Base-by-base conservation (phyloP, 2,329 filamentous ascomycete genomes). In the Samsoniella hepiali region DNA sequence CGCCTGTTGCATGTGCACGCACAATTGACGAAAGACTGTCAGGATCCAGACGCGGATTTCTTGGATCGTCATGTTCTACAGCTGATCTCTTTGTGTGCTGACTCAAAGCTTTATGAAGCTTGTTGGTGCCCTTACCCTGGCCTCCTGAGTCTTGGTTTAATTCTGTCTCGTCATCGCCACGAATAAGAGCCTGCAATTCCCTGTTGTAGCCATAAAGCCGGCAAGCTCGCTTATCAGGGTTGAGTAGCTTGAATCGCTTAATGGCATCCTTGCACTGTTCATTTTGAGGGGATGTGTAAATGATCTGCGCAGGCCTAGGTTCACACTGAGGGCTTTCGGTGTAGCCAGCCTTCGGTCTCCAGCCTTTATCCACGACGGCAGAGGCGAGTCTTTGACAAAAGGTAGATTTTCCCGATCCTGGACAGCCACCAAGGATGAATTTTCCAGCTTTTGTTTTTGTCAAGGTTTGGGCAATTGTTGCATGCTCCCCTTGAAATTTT, bases 271-370 rank as follows among this genome's bases (percentile, higher is more conserved):
- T 42, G 8, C 54, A 56, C 10, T 56, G 54, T 27, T 56, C 54
- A 38, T 56, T 56, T 22, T 56, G 54, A 15, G 54, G 54, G 5
- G 54, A 56, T 13, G 54, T 44, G 54, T 56, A 56, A 6, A 56
- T 56, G 5, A 56, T 10, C 10, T 40, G 32, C 17, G 22, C 51
- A 2, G 8, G 32, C 3, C 9, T 32, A 31, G 11, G 38, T 31
- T 2, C 3, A 27, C 5, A 31, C 9, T 15, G 7, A 27, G 47
- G 11, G 13, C 54, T 15, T 36, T n/a, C n/a, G 9, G 36, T 6
- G n/a, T 56, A 22, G 6, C 22, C 54, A 38, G 51, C 51, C 1
- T 13, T 1, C n/a, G 51, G 22, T 17, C 40, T 11, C 36, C 54
- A 56, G 9, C 27, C 27, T 32, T 44, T 13, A 11, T 56, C 36